Evolutionary conservation across 2,329 filamentous ascomycete species (phyloP).

Genomic region (Epichloe glyceriae): DNA sequence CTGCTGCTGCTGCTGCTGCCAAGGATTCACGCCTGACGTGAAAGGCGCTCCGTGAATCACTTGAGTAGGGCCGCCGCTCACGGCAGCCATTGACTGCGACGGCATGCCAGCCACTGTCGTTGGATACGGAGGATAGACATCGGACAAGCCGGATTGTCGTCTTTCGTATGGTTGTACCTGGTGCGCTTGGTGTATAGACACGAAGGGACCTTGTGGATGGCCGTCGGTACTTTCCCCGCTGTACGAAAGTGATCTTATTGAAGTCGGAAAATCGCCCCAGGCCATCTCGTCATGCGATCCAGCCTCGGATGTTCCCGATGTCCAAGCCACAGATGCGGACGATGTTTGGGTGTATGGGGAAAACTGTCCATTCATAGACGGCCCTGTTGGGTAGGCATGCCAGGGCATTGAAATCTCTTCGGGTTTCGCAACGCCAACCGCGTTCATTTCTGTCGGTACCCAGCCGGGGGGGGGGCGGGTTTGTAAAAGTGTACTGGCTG

Average conservation of each 20-base stretch:
- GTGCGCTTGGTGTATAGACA: slow-evolving; percentile 24
- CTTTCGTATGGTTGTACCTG: slow-evolving; percentile 30
- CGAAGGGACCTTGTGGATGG: slow-evolving; percentile 25
- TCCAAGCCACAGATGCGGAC: slow-evolving; percentile 29
- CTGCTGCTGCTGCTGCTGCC: slow-evolving; percentile 32
- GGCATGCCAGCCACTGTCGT: slow-evolving; percentile 25
- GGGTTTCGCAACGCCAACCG: slow-evolving; percentile 27
- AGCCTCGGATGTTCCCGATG: slow-evolving; percentile 22
- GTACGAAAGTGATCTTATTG: slow-evolving; percentile 35
- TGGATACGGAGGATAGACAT: slow-evolving; percentile 30
- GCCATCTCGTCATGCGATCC: slow-evolving; percentile 29
- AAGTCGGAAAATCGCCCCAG: slow-evolving; percentile 31
- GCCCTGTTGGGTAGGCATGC: slow-evolving; percentile 36
- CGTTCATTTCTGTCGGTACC: slow-evolving; percentile 29
- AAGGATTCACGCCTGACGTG: slow-evolving; percentile 26
- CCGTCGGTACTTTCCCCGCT: slow-evolving; percentile 27
- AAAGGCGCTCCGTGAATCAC: slow-evolving; percentile 20
- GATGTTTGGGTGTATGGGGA: slow-evolving; percentile 34
- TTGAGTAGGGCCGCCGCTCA: slow-evolving; percentile 15
- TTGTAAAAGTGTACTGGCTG: slow-evolving; percentile 25
- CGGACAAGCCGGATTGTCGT: slow-evolving; percentile 27
- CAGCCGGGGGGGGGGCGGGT: slow-evolving; percentile 27
- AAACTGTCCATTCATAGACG: slow-evolving; percentile 36
- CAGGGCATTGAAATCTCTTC: slow-evolving; percentile 32
- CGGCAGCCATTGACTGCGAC: slow-evolving; percentile 19